phyloP scores from a whole-genome alignment of 495 filamentous ascomycete species.

The Hyaloscypha hepaticicola region DNA sequence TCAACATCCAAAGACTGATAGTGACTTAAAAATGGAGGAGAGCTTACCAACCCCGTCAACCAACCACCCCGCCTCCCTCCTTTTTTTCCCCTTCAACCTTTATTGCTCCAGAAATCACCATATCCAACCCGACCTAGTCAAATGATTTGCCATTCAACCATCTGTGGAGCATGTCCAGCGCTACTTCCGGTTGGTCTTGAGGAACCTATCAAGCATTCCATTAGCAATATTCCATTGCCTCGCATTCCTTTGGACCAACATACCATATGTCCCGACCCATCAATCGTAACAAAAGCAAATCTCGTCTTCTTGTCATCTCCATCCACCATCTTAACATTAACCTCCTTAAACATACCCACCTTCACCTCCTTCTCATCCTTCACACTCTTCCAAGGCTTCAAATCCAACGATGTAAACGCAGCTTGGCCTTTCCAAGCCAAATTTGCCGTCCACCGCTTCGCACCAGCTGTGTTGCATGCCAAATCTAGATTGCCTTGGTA shows the following conservation, averaged over 20 bases:
- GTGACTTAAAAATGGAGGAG: too few relatives aligned
- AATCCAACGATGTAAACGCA: constrained; percentile 39
- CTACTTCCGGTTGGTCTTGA: constrained; percentile 40
- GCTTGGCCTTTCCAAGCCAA: constrained; percentile 46
- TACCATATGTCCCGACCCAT: constrained; percentile 24
- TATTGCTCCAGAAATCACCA: too few relatives aligned
- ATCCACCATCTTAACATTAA: constrained; percentile 16
- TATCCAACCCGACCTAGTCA: neutral
- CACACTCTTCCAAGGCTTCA: constrained; percentile 39
- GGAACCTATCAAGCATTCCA: constrained; percentile 32
- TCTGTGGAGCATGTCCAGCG: constrained; percentile 37
- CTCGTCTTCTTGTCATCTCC: constrained; percentile 20
- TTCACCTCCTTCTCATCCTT: constrained; percentile 17
- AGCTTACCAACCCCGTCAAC: too few relatives aligned
- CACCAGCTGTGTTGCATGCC: constrained; percentile 47
- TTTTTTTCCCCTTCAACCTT: too few relatives aligned
- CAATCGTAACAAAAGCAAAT: constrained; percentile 24
- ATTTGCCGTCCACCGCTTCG: constrained; percentile 40
- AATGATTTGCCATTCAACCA: constrained; percentile 34
- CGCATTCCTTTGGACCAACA: neutral
- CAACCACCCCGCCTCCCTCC: too few relatives aligned
- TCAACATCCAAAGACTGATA: too few relatives aligned
- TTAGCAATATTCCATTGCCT: neutral
- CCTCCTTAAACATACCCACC: constrained; percentile 23
- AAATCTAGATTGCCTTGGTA: constrained; percentile 50